Conservation (phyloP, 2,329 filamentous ascomycete species). For the Cryphonectria radicalis region DNA sequence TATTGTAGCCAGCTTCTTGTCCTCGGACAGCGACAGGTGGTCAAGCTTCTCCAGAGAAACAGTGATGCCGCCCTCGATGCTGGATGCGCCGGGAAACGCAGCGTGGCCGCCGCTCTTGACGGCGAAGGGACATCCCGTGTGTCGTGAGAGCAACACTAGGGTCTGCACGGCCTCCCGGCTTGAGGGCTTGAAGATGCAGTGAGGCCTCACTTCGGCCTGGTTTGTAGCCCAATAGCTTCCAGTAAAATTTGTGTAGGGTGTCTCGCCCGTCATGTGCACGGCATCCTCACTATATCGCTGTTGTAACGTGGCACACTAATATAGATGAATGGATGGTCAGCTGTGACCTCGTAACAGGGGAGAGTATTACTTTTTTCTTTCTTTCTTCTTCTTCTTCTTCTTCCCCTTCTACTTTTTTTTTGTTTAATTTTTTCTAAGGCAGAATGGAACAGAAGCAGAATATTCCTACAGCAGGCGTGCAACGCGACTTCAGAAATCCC, state of each 20-base stretch:
- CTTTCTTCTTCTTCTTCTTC: too few species aligned
- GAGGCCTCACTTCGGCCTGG: slow-evolving; percentile 28
- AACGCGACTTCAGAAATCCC: background rate
- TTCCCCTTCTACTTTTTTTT: too few species aligned
- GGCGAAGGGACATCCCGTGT: slow-evolving; percentile 17
- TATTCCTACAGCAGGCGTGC: background rate
- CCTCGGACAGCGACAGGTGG: slow-evolving; percentile 1
- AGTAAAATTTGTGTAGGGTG: slow-evolving; percentile 21
- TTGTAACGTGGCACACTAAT: background rate
- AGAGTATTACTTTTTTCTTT: background rate
- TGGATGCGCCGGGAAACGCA: slow-evolving; percentile 14
- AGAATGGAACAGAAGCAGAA: too few species aligned
- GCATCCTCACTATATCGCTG: slow-evolving; percentile 23
- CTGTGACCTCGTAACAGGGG: background rate
- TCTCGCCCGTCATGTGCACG: slow-evolving; percentile 16
- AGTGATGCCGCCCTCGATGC: slow-evolving; percentile 19
- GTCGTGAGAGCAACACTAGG: slow-evolving; percentile 10
- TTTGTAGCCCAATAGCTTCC: slow-evolving; percentile 27
- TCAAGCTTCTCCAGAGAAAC: slow-evolving; percentile 12
- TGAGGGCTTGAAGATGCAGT: slow-evolving; percentile 20
- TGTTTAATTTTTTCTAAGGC: too few species aligned
- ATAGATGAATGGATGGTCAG: background rate
- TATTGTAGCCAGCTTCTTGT: background rate
- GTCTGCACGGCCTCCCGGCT: background rate
- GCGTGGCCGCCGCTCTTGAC: slow-evolving; percentile 22